Evolutionary conservation across 306 rosid species (phyloP).

Genomic region (Sphenostylis stenocarpa): DNA sequence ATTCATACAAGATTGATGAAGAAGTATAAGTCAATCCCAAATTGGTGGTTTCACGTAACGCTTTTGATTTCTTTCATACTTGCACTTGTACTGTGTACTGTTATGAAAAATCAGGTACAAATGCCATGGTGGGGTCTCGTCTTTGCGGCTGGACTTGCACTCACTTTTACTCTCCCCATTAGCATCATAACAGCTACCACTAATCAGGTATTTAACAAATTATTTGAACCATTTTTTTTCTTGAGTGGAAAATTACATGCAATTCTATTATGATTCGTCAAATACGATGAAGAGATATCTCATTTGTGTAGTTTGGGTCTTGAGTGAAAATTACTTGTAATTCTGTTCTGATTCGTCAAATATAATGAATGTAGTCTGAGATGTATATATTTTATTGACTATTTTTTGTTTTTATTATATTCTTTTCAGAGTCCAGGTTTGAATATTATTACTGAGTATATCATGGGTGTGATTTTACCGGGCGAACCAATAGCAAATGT

Average conservation of each 20-base stretch:
- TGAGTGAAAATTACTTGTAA: too few species aligned
- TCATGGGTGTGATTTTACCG: conserved; percentile 67
- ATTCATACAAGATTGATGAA: conserved; percentile 71
- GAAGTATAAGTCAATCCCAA: conserved; percentile 60
- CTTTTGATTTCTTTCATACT: conserved; percentile 43
- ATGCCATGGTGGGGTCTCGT: conserved; percentile 81
- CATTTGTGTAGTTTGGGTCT: too few species aligned
- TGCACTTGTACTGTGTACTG: conserved; percentile 43
- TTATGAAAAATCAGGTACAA: conserved; percentile 55
- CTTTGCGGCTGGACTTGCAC: conserved; percentile 50
- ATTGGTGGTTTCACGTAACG: conserved; percentile 62
- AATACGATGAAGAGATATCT: too few species aligned
- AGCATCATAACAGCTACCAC: conserved; percentile 71
- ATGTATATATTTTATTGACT: neutral
- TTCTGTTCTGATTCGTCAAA: too few species aligned
- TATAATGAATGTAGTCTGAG: neutral
- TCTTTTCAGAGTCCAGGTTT: conserved; percentile 58
- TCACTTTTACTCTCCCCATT: conserved; percentile 54
- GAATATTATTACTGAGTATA: conserved; percentile 62
- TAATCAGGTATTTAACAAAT: conserved; percentile 37
- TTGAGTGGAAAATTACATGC: neutral
- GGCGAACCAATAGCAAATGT: conserved; percentile 72
- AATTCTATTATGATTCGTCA: neutral
- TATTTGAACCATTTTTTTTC: neutral
- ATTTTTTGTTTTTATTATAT: neutral